phyloP scores from a whole-genome alignment of 225 moss, liverwort and hornwort genomes.

The Bryoerythrophyllum caledonicum region DNA sequence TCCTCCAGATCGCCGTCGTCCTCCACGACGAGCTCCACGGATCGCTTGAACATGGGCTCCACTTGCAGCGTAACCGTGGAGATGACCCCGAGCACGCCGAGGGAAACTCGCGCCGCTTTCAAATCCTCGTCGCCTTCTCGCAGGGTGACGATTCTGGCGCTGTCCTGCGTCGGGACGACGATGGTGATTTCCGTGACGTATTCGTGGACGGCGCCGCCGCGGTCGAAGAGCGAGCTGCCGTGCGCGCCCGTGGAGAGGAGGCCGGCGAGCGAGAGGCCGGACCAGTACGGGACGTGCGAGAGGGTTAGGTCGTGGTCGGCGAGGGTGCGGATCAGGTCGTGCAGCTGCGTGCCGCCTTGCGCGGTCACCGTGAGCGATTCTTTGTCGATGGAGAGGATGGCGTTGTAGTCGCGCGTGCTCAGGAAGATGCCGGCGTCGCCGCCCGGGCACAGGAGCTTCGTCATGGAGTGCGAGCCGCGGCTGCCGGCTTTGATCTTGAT shows the following conservation, averaged over 20 bases:
- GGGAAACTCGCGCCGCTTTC: conserved; percentile 40
- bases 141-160: conserved; percentile 39
- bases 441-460: conserved; percentile 56
- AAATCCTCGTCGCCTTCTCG: conserved; percentile 29
- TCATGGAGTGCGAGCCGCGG: conserved; percentile 31
- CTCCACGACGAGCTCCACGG: conserved; percentile 21
- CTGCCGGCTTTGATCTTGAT: conserved; percentile 47
- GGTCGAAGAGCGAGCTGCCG: conserved; percentile 45
- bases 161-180: conserved; percentile 44
- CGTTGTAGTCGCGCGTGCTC: conserved; percentile 43
- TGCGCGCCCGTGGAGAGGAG: conserved; percentile 48
- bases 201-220: conserved; percentile 44
- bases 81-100: conserved; percentile 48
- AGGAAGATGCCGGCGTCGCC: conserved; percentile 27
- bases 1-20: conserved; percentile 34
- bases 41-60: conserved; percentile 47
- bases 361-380: conserved; percentile 29
- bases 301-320: conserved; percentile 36
- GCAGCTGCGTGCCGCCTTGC: conserved; percentile 40
- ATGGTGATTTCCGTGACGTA: conserved; percentile 46
- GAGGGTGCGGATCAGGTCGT: conserved; percentile 28
- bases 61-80: conserved; percentile 45
- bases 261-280: conserved; percentile 44
- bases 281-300: conserved; percentile 48
- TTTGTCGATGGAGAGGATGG: conserved; percentile 22